Evolutionary conservation across 2,329 filamentous ascomycete genomes (phyloP), one percentile per base, ranked within the genome.

Genomic region (Nemania bipapillata): DNA sequence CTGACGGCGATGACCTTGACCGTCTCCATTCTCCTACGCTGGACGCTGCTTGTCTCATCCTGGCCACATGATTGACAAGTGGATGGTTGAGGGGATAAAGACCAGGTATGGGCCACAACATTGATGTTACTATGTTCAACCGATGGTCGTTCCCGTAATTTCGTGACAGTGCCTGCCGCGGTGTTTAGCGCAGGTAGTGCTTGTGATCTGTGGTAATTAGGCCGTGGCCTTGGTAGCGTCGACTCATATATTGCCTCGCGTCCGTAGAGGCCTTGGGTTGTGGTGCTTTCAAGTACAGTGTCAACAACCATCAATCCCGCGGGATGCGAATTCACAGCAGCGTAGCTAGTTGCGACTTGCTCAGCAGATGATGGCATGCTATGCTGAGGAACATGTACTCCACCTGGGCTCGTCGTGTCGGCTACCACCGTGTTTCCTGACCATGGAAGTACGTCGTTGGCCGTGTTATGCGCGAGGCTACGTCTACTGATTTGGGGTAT

Each of bases 231-330:
- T 40, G 40, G 47, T 30, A 2, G 22, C 6, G 6, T 24, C 1
- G 20, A 52, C 6, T 50, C 28, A 24, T 37, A 5, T 64, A 69
- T 65, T 20, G 61, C 11, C 9, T 68, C 53, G 35, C 53, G 57
- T 6, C 68, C 65, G 53, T 57, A 62, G 37, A 65, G 65, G 28
- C 68, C 64, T 47, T 67, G 55, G 2, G 65, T 63, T 53, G 66
- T 63, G 37, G 24, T 28, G 17, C 15, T n/a, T 49, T 65, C 61
- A 32, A 57, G 4, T 2, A 55, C 26, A 20, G 45, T 15, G n/a
- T 35, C 22, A 22, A 12, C 30, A 4, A 26, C n/a, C 3, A 15
- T 5, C 20, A 49, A 32, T 20, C 7, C 20, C 32, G 26, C 30
- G 2, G 50, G 11, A 22, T 7, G n/a, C n/a, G 24, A 37, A 17